phyloP scores from a whole-genome alignment of 768 basidiomycete species.

The Hericium rajendrae region DNA sequence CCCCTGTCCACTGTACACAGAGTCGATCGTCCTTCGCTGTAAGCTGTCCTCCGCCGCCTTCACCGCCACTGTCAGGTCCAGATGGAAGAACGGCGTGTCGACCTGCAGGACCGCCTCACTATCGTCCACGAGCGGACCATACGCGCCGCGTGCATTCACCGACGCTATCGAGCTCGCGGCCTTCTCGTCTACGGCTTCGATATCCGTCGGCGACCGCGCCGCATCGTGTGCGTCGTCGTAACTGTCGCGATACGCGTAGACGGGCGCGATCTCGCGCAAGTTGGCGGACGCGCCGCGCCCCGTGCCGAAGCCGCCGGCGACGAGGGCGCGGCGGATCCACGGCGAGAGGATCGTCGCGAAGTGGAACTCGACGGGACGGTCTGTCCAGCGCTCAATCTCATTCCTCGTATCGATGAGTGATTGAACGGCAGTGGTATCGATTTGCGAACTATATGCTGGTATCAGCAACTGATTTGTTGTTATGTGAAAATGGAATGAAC shows the following conservation, averaged over 20 bases:
- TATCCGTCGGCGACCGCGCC: constrained; percentile 7
- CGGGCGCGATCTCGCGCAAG: constrained; percentile 61
- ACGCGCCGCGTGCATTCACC: background rate
- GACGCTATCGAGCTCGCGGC: background rate
- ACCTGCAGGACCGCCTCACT: constrained; percentile 29
- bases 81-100: constrained; percentile 83
- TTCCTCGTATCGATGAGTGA: constrained; percentile 81
- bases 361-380: constrained; percentile 83
- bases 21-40: background rate
- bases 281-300: constrained; percentile 35
- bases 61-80: constrained; percentile 30
- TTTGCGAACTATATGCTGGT: constrained; percentile 47
- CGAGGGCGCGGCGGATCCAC: constrained; percentile 84
- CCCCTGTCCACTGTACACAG: background rate
- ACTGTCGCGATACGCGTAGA: constrained; percentile 54
- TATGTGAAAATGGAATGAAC: constrained; percentile 15
- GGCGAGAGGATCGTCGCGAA: constrained; percentile 88
- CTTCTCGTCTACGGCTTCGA: constrained; percentile 4
- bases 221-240: constrained; percentile 21
- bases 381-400: constrained; percentile 83
- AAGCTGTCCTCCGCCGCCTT: constrained; percentile 19
- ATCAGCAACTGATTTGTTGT: background rate
- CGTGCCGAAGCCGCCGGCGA: constrained; percentile 85
- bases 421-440: constrained; percentile 90
- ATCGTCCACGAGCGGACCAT: constrained; percentile 3